These are phyloP conservation scores for Wickerhamomyces chambardii DNA, from an alignment of 805 yeast genomes.

Conservation along the genomic window DNA sequence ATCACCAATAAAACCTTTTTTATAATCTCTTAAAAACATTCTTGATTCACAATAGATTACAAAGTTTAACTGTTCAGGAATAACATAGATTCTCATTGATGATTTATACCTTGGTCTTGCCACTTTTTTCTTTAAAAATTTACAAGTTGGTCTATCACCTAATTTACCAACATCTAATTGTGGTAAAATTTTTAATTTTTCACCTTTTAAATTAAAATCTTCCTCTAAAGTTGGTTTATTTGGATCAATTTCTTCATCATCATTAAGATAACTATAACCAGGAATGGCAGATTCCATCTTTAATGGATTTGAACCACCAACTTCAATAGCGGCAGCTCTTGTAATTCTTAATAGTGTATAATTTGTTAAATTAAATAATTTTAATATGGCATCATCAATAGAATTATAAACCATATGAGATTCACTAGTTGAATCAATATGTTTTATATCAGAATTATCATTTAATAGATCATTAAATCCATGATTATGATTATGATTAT, in stretches of 20 bases:
- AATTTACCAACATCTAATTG: constrained; percentile 15
- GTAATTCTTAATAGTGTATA: constrained; percentile 43
- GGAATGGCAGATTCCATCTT: constrained; percentile 48
- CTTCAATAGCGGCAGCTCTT: constrained; percentile 42
- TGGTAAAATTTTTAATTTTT: constrained; percentile 10
- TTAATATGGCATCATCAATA: constrained; percentile 35
- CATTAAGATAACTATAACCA: constrained; percentile 39
- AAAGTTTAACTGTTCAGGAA: constrained; percentile 31
- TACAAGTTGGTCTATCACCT: constrained; percentile 35
- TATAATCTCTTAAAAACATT: constrained; percentile 41
- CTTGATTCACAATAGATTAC: constrained; percentile 38
- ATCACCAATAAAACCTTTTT: constrained; percentile 38
- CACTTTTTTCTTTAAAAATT: constrained; percentile 44
- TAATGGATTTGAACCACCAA: constrained; percentile 40
- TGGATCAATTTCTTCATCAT: constrained; percentile 29
- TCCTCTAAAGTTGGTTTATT: constrained; percentile 2
- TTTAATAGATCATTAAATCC: too few relatives aligned
- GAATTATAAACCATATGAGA: constrained; percentile 22
- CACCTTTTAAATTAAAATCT: neutral
- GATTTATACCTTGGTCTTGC: constrained; percentile 58
- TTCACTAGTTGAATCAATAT: neutral
- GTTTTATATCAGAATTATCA: too few relatives aligned
- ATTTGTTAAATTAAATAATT: constrained; percentile 29
- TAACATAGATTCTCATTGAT: constrained; percentile 51
- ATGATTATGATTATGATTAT: too few relatives aligned